phyloP scores from a whole-genome alignment of 2,329 filamentous ascomycete species.

The Trematosphaeria pertusa region DNA sequence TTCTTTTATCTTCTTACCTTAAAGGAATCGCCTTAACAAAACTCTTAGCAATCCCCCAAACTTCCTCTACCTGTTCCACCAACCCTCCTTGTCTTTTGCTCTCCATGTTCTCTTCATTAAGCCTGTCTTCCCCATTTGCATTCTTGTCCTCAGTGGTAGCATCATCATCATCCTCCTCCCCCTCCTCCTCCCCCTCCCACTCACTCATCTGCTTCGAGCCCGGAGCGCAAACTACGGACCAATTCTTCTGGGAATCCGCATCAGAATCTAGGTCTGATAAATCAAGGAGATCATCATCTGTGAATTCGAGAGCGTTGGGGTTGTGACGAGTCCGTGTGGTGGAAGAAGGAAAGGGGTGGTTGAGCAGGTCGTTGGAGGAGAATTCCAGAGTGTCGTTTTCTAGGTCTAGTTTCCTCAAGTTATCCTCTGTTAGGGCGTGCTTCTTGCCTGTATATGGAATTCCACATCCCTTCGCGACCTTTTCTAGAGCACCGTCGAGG shows the following conservation, averaged over 20 bases:
- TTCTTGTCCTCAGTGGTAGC: not conserved
- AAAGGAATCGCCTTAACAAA: not conserved
- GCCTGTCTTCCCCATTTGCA: too few relatives aligned
- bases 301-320: constrained; percentile 2
- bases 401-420: too few relatives aligned
- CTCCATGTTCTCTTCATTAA: too few relatives aligned
- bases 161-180: not conserved
- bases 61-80: not conserved
- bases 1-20: too few relatives aligned
- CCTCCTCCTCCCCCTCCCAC: not conserved
- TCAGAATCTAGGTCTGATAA: not conserved
- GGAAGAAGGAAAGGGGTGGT: too few relatives aligned
- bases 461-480: too few relatives aligned
- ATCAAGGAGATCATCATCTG: constrained; percentile 1
- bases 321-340: not conserved
- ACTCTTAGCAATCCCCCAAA: not conserved
- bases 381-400: too few relatives aligned
- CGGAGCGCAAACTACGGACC: not conserved
- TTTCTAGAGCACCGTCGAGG: too few relatives aligned
- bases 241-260: too few relatives aligned
- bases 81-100: not conserved
- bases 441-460: too few relatives aligned
- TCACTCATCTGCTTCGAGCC: not conserved
- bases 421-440: too few relatives aligned
- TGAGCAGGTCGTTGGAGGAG: too few relatives aligned